Base-by-base conservation (phyloP, 106 monocot genomes). In the Iris macrosiphon region DNA sequence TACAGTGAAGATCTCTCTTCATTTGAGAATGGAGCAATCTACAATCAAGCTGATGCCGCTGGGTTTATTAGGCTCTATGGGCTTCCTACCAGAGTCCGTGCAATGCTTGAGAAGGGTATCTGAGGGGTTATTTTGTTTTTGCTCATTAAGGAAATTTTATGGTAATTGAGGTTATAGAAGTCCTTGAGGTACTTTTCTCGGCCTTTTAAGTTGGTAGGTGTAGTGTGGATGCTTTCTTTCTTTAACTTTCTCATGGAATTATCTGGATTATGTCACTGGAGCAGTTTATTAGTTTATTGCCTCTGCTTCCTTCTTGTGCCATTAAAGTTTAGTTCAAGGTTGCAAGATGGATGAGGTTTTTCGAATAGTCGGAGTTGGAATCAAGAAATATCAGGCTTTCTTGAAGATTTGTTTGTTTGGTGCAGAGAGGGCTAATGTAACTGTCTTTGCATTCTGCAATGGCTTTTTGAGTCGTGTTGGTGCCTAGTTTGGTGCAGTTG, bases 41-140 rank as follows among this genome's bases (percentile, higher is more conserved):
- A 88, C 26, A 75, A 88, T 41, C 88, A 88, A 50, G 88, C 65
- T 20, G 88, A 88, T 63, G 88, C 88, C 13, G 88, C 75, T 0
- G 88, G 88, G 13, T 88, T 88, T 40, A 88, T 88, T 48, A 68
- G 83, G 28, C 70, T 88, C 3, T 88, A 79, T 63, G 88, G 78
- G 22, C 62, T 78, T 4, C 78, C 78, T 1, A 72, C 62, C 21
- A 45, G 67, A 43, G 78, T 78, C 3, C 44, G 78, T 17, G 60
- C 78, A n/a, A 78, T 78, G 78, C 78, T 60, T 1, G 57, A 62
- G 32, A 61, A 39, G 65, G 71, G 66, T 7, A 50, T 54, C 15
- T 70, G 37, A 70, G 25, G 3, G 3, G 12, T 39, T 7, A 7
- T 7, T 39, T 7, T 39, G 12, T 39, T 7, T 39, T 7, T 39